Evolutionary conservation across 1,284 basidiomycete genomes (phyloP).

Genomic region (Rhodotorula sp.): DNA sequence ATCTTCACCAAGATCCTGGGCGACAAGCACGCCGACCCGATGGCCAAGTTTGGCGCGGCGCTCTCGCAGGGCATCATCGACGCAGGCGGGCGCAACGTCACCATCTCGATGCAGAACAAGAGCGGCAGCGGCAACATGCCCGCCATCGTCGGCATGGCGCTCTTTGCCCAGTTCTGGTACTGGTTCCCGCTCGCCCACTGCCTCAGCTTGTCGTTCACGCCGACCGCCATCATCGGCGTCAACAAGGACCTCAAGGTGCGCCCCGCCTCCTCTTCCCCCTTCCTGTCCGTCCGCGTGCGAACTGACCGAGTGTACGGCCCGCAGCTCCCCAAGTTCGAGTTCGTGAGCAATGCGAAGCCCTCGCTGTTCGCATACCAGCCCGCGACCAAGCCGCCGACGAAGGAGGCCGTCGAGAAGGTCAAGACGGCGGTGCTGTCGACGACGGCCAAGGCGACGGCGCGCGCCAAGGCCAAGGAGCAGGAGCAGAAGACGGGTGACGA

Average conservation of each 20-base stretch:
- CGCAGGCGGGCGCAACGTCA: conserved; percentile 91
- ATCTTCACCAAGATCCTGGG: conserved; percentile 83
- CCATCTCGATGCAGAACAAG: conserved; percentile 85
- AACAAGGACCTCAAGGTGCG: conserved; percentile 77
- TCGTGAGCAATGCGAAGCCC: conserved; percentile 75
- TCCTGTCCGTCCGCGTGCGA: background rate
- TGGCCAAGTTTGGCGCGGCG: conserved; percentile 94
- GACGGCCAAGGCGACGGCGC: conserved; percentile 87
- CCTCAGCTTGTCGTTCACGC: conserved; percentile 84
- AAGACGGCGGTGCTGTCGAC: conserved; percentile 91
- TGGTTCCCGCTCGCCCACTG: conserved; percentile 98
- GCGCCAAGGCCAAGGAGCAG: conserved; percentile 74
- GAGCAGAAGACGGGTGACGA: conserved; percentile 63
- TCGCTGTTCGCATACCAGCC: conserved; percentile 87
- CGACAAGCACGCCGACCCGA: conserved; percentile 95
- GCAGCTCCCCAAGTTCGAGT: conserved; percentile 85
- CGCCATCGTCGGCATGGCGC: conserved; percentile 89
- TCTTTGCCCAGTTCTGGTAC: conserved; percentile 99
- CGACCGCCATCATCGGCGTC: conserved; percentile 88
- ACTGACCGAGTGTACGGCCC: background rate
- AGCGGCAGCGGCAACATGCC: conserved; percentile 87
- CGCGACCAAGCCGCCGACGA: conserved; percentile 79
- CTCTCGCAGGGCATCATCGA: conserved; percentile 94
- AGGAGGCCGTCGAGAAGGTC: conserved; percentile 84
- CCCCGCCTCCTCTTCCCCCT: background rate